Evolutionary conservation across 2,329 filamentous ascomycete species (phyloP).

Genomic region (Aspergillus vadensis): DNA sequence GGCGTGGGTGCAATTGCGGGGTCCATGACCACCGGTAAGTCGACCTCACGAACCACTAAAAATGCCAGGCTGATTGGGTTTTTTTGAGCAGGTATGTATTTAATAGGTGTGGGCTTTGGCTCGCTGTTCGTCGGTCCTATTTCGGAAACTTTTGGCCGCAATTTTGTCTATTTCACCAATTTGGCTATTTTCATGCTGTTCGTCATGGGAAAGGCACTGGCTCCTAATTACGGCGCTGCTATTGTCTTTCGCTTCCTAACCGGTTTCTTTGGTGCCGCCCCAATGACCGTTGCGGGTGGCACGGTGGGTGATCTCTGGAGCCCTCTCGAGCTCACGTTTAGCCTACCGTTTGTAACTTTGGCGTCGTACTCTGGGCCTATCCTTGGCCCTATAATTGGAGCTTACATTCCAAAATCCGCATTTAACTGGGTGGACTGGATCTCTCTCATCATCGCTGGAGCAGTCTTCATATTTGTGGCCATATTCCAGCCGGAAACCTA

Average conservation of each 20-base stretch:
- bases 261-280: conserved; percentile 2
- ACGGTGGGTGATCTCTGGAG: conserved; percentile 4
- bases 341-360: not conserved
- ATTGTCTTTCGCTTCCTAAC: conserved; percentile 1
- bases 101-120: conserved; percentile 1
- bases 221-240: not conserved
- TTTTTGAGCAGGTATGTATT: not conserved
- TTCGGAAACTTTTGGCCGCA: conserved; percentile 5
- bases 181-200: not conserved
- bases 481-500: conserved; percentile 1
- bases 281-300: not conserved
- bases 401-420: not conserved
- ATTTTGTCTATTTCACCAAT: conserved; percentile 1
- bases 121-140: conserved; percentile 5
- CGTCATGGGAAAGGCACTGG: not conserved
- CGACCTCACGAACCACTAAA: no score
- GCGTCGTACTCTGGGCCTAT: conserved; percentile 5
- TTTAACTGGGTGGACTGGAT: conserved; percentile 2
- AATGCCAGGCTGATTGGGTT: no score
- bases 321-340: conserved; percentile 4
- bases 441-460: conserved; percentile 1
- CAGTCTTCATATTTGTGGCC: not conserved
- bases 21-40: conserved; percentile 1
- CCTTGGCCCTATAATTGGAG: not conserved
- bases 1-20: not conserved